These are phyloP conservation scores for Arthromyces matolae DNA, from an alignment of 768 basidiomycete genomes.

Conservation along the genomic window DNA sequence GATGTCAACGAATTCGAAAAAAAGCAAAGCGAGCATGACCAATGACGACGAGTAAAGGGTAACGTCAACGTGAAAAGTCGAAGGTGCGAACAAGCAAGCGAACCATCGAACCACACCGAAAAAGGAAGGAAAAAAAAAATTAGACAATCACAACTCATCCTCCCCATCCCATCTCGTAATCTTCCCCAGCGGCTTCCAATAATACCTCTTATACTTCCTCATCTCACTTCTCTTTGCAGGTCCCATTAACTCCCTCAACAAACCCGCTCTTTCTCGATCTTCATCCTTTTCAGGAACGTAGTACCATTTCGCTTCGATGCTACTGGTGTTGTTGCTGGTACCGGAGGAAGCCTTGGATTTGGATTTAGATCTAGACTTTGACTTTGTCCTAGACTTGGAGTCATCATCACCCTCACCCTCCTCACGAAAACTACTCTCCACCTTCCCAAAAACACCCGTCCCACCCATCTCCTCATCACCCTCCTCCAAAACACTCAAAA, in stretches of 20 bases:
- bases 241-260: constrained; percentile 72
- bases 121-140: too few species aligned
- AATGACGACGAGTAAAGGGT: too few species aligned
- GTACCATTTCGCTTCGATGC: constrained; percentile 74
- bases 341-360: too few species aligned
- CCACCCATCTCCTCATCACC: constrained; percentile 37
- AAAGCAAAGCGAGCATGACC: too few species aligned
- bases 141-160: constrained; percentile 53
- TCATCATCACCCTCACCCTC: too few species aligned
- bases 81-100: too few species aligned
- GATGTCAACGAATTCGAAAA: too few species aligned
- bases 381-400: too few species aligned
- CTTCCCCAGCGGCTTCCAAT: constrained; percentile 71
- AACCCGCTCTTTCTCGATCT: constrained; percentile 67
- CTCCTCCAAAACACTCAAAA: constrained; percentile 46
- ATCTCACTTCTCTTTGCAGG: constrained; percentile 71
- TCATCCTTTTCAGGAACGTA: constrained; percentile 71
- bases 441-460: constrained; percentile 68
- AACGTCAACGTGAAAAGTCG: too few species aligned
- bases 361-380: too few species aligned
- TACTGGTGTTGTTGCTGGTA: too few species aligned
- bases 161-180: constrained; percentile 73
- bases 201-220: constrained; percentile 85
- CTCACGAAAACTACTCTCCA: constrained; percentile 64
- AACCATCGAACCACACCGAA: too few species aligned